Conservation (phyloP, 345 rosid genomes). For the Pelargonium nanum region DNA sequence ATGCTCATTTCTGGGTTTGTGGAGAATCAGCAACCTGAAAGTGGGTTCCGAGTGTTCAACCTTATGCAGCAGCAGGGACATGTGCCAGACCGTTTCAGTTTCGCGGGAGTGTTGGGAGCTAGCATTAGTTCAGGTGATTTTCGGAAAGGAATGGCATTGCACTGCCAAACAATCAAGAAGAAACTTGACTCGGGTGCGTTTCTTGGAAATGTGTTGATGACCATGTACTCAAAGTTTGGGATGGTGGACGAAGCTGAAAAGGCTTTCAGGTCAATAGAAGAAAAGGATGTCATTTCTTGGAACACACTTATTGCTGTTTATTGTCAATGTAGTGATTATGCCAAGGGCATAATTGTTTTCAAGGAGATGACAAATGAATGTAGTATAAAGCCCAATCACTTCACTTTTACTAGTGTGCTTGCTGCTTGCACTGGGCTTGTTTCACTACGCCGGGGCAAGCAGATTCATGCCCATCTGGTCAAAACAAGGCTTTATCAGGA, state of each 20-base stretch:
- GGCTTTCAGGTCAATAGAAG: constrained; percentile 25
- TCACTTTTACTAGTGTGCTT: constrained; percentile 36
- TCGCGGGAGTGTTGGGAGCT: constrained; percentile 28
- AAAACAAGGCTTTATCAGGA: constrained; percentile 29
- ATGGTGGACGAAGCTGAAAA: constrained; percentile 31
- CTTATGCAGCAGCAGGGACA: constrained; percentile 28
- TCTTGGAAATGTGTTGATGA: constrained; percentile 41
- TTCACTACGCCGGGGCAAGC: constrained; percentile 38
- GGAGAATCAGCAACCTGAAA: constrained; percentile 27
- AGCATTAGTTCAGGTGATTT: constrained; percentile 21
- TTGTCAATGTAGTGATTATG: constrained; percentile 29
- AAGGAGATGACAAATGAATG: constrained; percentile 25
- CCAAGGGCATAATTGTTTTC: constrained; percentile 33
- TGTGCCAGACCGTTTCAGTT: constrained; percentile 39
- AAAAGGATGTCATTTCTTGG: constrained; percentile 50
- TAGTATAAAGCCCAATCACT: constrained; percentile 28
- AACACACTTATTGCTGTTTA: constrained; percentile 37
- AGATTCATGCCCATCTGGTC: constrained; percentile 42
- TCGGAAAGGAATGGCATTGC: constrained; percentile 23
- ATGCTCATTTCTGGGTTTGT: constrained; percentile 47
- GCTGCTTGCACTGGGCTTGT: constrained; percentile 46
- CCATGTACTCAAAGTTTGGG: constrained; percentile 38
- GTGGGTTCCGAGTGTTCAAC: constrained; percentile 31
- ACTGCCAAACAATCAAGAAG: constrained; percentile 36
- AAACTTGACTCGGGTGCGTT: constrained; percentile 29